These are phyloP conservation scores for Yamadazyma endophytica DNA, from an alignment of 805 yeast species.

Conservation along the genomic window DNA sequence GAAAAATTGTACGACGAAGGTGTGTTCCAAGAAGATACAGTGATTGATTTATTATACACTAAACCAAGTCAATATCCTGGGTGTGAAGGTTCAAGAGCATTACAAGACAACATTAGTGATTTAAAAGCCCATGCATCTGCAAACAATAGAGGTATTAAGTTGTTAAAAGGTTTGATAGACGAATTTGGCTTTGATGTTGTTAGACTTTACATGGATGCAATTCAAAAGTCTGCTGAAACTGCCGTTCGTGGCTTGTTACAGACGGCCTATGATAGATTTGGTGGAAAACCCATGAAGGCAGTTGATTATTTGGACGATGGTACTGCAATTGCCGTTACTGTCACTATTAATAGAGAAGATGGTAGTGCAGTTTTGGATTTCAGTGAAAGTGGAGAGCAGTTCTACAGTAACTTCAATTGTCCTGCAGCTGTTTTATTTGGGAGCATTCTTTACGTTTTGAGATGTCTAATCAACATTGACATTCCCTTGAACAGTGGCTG, in stretches of 20 bases:
- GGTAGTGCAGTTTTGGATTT: slow-evolving; percentile 17
- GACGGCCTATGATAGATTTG: slow-evolving; percentile 32
- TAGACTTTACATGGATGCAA: slow-evolving; percentile 71
- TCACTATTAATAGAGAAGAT: slow-evolving; percentile 9
- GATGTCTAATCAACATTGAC: slow-evolving; percentile 15
- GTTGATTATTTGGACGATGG: slow-evolving; percentile 20
- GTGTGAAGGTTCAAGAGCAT: slow-evolving; percentile 9
- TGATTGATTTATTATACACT: slow-evolving; percentile 19
- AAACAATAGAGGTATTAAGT: slow-evolving; percentile 70
- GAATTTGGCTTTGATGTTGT: slow-evolving; percentile 60
- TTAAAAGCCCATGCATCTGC: slow-evolving; percentile 82
- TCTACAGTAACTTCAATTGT: slow-evolving; percentile 16
- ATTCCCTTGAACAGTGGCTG: slow-evolving; percentile 21
- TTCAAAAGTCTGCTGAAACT: slow-evolving; percentile 69
- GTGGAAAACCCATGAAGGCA: slow-evolving; percentile 13
- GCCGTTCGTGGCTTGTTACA: slow-evolving; percentile 48
- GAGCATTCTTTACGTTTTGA: slow-evolving; percentile 17
- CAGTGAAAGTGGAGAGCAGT: slow-evolving; percentile 15
- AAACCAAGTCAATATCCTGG: slow-evolving; percentile 15
- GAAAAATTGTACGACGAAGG: slow-evolving; percentile 11
- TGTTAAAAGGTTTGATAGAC: slow-evolving; percentile 53
- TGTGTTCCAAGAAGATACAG: slow-evolving; percentile 10
- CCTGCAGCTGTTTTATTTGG: slow-evolving; percentile 19
- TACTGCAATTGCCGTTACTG: slow-evolving; percentile 10
- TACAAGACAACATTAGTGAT: slow-evolving; percentile 34